A percentile compares a stretch with the other conserved stretches of the same genome.
Conservation (phyloP, 1,284 basidiomycete species). For the Wallemia hederae region DNA sequence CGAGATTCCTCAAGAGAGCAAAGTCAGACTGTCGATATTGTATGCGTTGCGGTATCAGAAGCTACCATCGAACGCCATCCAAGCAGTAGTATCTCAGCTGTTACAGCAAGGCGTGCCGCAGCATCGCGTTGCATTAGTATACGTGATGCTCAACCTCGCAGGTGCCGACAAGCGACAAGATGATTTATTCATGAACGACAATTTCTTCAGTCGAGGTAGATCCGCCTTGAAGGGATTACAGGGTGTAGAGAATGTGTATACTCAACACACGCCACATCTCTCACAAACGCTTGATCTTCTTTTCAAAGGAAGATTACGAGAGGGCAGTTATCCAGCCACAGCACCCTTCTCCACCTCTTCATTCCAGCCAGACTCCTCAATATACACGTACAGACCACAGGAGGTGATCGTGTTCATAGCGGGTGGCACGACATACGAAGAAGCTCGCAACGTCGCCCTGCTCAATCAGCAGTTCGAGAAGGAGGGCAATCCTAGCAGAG, state of each 20-base stretch:
- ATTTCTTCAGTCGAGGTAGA: constrained; percentile 73
- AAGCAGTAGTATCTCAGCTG: constrained; percentile 49
- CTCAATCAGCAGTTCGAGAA: constrained; percentile 44
- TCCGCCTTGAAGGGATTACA: constrained; percentile 75
- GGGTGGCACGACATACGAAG: constrained; percentile 78
- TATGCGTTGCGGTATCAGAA: constrained; percentile 91
- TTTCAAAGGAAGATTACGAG: constrained; percentile 56
- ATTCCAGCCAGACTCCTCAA: background rate
- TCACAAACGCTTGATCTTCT: constrained; percentile 72
- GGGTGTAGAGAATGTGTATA: constrained; percentile 98
- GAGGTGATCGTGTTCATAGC: constrained; percentile 86
- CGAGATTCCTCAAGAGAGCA: constrained; percentile 41
- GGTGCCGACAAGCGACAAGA: constrained; percentile 91
- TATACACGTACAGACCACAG: constrained; percentile 31
- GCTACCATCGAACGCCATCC: constrained; percentile 53
- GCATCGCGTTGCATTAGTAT: constrained; percentile 73
- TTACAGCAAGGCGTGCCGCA: constrained; percentile 50
- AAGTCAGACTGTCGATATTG: constrained; percentile 72
- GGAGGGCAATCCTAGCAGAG: constrained; percentile 26
- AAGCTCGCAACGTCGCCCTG: constrained; percentile 49
- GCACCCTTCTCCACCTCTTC: background rate
- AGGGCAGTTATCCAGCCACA: constrained; percentile 14
- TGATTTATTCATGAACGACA: constrained; percentile 87
- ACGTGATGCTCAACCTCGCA: constrained; percentile 72
- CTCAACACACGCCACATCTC: constrained; percentile 82